phyloP scores from a whole-genome alignment of 331 rosid genomes.

The Malus hybrid region DNA sequence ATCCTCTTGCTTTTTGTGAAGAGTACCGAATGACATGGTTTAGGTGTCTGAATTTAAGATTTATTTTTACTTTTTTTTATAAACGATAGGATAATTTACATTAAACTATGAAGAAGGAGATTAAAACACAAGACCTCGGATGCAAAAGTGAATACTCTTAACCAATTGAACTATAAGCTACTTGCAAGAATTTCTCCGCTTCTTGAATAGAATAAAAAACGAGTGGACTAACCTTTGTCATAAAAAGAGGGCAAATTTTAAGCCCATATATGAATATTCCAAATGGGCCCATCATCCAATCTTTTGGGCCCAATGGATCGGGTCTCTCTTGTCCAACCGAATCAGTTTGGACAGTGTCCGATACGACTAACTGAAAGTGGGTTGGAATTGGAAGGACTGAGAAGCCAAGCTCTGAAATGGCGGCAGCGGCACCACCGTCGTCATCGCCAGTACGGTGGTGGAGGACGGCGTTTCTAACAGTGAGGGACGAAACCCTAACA shows the following conservation, averaged over 20 bases:
- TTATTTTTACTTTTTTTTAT: too few relatives aligned
- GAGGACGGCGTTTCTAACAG: conserved; percentile 75
- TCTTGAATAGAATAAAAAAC: neutral
- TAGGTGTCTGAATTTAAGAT: too few relatives aligned
- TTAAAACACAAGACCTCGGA: fast-evolving
- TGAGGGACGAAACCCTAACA: conserved; percentile 76
- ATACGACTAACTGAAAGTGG: neutral
- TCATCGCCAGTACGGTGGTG: conserved; percentile 40
- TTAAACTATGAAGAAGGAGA: too few relatives aligned
- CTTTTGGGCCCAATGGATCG: neutral
- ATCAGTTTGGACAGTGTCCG: neutral
- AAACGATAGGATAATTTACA: too few relatives aligned
- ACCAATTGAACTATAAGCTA: fast-evolving
- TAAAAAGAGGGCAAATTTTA: neutral
- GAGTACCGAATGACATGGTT: neutral
- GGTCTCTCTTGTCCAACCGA: neutral
- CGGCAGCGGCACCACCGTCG: conserved; percentile 24
- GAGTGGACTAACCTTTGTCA: fast-evolving
- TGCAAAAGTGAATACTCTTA: fast-evolving
- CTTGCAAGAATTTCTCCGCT: neutral
- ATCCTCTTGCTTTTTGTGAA: neutral
- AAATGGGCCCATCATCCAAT: neutral
- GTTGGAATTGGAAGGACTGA: neutral
- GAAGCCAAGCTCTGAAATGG: conserved; percentile 5
- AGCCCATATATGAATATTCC: neutral